Percentiles rank a stretch among this genome's conserved stretches.
Evolutionary conservation across 495 filamentous ascomycete species (phyloP).

Genomic region (Hypoxylon perforatum): DNA sequence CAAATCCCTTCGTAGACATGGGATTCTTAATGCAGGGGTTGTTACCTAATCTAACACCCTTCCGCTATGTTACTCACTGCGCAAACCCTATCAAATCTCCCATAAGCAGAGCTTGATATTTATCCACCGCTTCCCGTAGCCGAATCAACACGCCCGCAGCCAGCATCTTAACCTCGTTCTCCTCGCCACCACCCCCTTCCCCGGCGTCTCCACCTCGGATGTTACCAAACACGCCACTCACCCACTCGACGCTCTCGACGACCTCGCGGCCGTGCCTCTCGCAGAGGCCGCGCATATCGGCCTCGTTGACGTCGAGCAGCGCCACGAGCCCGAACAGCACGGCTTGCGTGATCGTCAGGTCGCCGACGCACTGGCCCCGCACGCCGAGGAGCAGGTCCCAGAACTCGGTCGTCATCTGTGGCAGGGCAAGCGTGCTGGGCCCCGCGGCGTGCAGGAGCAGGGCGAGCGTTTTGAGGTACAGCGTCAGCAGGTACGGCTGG

Average conservation of each 20-base stretch:
- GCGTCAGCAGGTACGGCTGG: slow-evolving; percentile 67
- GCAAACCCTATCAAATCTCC: slow-evolving; percentile 67
- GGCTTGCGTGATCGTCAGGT: slow-evolving; percentile 74
- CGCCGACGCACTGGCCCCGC: slow-evolving; percentile 58
- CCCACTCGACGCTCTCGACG: slow-evolving; percentile 67
- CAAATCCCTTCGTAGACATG: too few species aligned
- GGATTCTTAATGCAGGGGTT: too few species aligned
- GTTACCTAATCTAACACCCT: too few species aligned
- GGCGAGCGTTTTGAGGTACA: slow-evolving; percentile 73
- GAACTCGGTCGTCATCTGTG: slow-evolving; percentile 75
- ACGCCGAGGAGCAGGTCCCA: slow-evolving; percentile 72
- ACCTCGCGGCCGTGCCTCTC: slow-evolving; percentile 64
- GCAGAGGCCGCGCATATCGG: slow-evolving; percentile 79
- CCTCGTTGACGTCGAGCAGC: slow-evolving; percentile 85
- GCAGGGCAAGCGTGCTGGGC: slow-evolving; percentile 67
- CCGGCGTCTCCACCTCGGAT: slow-evolving; percentile 55
- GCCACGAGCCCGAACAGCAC: slow-evolving; percentile 82
- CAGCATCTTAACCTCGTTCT: slow-evolving; percentile 73
- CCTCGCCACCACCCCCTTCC: slow-evolving; percentile 61
- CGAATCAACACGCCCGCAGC: slow-evolving; percentile 86
- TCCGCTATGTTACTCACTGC: background rate
- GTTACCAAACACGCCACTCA: slow-evolving; percentile 52
- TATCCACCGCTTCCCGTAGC: slow-evolving; percentile 81
- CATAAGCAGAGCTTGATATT: slow-evolving; percentile 75
- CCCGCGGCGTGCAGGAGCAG: slow-evolving; percentile 74